A percentile compares a stretch with the other conserved stretches of the same genome.
Conservation (phyloP, 257 asterid species). For the Cordia subcordata region DNA sequence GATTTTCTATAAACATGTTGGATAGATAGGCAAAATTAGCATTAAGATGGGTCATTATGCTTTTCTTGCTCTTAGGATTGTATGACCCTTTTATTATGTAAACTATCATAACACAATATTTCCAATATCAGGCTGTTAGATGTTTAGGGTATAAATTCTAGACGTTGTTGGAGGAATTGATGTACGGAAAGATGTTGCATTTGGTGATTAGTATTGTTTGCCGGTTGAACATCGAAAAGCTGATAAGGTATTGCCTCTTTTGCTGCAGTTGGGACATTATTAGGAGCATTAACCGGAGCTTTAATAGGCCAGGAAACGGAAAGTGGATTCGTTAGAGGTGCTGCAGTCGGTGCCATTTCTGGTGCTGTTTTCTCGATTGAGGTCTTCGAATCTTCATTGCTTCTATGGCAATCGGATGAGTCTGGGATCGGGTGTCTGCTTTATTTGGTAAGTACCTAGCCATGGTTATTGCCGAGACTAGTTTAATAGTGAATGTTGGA, state of each 20-base stretch:
- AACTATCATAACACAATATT: too few species aligned
- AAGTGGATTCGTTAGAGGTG: slow-evolving; percentile 28
- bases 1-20: too few species aligned
- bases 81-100: too few species aligned
- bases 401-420: slow-evolving; percentile 22
- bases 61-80: too few species aligned
- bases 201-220: background rate
- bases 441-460: slow-evolving; percentile 20
- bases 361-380: slow-evolving; percentile 29
- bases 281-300: slow-evolving; percentile 32
- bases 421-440: slow-evolving; percentile 23
- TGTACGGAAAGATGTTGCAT: background rate
- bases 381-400: slow-evolving; percentile 25
- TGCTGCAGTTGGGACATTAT: slow-evolving; percentile 26
- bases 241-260: background rate
- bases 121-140: too few species aligned
- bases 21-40: too few species aligned
- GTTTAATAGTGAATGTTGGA: too few species aligned
- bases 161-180: too few species aligned
- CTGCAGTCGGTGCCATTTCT: slow-evolving; percentile 25
- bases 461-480: background rate
- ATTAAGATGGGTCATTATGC: too few species aligned
- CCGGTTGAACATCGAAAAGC: background rate
- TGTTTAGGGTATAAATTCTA: too few species aligned
- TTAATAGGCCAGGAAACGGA: slow-evolving; percentile 27